Conservation (phyloP, 2,329 filamentous ascomycete species). For the Talaromyces atroroseus region DNA sequence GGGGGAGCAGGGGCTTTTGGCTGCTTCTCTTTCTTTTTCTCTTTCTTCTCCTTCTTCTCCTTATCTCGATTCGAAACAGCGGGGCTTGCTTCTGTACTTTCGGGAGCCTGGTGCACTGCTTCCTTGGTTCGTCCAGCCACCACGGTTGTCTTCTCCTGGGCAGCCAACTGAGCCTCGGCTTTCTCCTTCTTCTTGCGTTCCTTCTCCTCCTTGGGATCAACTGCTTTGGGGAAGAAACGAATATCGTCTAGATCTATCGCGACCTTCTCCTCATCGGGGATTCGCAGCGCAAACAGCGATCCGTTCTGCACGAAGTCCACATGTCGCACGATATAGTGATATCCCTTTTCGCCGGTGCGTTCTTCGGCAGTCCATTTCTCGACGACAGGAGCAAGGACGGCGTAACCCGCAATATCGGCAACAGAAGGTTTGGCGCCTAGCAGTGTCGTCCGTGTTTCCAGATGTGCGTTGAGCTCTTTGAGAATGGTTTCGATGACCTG, state of each 20-base stretch:
- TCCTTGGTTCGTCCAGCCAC: constrained; percentile 41
- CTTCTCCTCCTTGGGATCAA: constrained; percentile 92
- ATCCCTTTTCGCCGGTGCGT: constrained; percentile 81
- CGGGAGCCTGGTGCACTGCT: constrained; percentile 45
- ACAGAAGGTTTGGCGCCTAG: constrained; percentile 84
- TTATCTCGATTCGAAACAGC: constrained; percentile 32
- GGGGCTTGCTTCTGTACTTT: constrained; percentile 25
- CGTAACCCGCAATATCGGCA: constrained; percentile 79
- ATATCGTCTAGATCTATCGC: constrained; percentile 73
- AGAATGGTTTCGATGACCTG: constrained; percentile 60
- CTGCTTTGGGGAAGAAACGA: constrained; percentile 78
- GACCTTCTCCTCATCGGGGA: constrained; percentile 70
- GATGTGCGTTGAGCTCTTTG: constrained; percentile 75
- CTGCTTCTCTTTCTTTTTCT: constrained; percentile 78
- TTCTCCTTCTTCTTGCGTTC: constrained; percentile 96
- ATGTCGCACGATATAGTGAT: constrained; percentile 85
- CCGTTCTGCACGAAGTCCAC: constrained; percentile 95
- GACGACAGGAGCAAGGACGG: constrained; percentile 69
- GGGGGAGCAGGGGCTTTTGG: constrained; percentile 66
- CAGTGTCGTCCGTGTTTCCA: constrained; percentile 81
- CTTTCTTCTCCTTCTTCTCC: constrained; percentile 64
- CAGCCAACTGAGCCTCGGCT: constrained; percentile 39
- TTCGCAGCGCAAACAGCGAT: constrained; percentile 60
- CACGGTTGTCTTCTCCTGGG: constrained; percentile 27
- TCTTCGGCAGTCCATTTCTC: constrained; percentile 77